phyloP scores from a whole-genome alignment of 2,329 filamentous ascomycete genomes.

The Diplodia scrobiculata region DNA sequence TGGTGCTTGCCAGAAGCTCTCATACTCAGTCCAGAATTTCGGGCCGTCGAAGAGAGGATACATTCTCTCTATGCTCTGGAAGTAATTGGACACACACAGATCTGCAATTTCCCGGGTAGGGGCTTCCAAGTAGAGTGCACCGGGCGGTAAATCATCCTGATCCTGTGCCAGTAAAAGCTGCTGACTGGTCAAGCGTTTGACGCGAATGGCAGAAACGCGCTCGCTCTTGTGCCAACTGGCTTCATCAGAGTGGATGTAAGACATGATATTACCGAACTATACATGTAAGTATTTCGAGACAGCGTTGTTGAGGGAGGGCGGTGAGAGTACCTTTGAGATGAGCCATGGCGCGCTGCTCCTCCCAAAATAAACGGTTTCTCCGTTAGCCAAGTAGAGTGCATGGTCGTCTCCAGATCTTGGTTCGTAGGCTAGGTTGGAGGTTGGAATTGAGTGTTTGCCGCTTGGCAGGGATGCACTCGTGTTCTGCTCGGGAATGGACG shows the following conservation, averaged over 20 bases:
- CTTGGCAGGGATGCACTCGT: too few relatives aligned
- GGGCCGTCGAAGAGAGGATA: slow-evolving; percentile 34
- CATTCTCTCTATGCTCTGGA: slow-evolving; percentile 11
- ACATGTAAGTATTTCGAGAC: not conserved
- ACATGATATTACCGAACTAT: slow-evolving; percentile 19
- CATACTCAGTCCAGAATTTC: slow-evolving; percentile 35
- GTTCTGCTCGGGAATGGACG: not conserved
- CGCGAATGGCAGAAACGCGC: not conserved
- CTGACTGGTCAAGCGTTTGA: slow-evolving; percentile 10
- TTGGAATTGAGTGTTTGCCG: not conserved
- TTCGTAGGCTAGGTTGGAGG: not conserved
- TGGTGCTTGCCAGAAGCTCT: slow-evolving; percentile 33
- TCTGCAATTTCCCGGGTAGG: slow-evolving; percentile 11
- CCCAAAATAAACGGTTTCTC: slow-evolving; percentile 19
- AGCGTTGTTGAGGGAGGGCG: too few relatives aligned
- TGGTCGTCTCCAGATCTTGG: not conserved
- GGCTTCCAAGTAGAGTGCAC: not conserved
- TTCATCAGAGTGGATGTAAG: not conserved
- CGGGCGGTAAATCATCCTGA: not conserved
- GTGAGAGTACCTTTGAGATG: not conserved
- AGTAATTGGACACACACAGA: not conserved
- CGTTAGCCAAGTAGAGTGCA: slow-evolving; percentile 1
- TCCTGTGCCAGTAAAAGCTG: not conserved
- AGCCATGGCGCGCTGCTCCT: slow-evolving; percentile 21
- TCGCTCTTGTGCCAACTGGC: not conserved